Evolutionary conservation across 305 asterid genomes (phyloP).

Genomic region (Solanum hybrid): DNA sequence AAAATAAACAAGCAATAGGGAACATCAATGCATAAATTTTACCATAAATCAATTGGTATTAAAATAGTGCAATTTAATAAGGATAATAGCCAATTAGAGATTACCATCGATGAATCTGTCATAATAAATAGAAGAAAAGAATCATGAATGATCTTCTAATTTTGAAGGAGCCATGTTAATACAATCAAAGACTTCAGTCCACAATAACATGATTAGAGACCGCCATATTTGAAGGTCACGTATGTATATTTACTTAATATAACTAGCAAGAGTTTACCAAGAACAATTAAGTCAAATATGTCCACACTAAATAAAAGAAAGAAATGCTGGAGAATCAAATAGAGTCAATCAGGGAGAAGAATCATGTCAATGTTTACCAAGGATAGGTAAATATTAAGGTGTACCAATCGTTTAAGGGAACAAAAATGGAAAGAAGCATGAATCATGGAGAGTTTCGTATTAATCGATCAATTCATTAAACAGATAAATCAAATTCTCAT

Average conservation of each 20-base stretch:
- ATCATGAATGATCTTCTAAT: background rate
- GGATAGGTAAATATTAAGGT: background rate
- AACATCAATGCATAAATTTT: background rate
- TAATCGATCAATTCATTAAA: background rate
- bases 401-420: no score
- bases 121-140: background rate
- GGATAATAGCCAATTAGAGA: background rate
- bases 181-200: background rate
- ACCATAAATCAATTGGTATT: background rate
- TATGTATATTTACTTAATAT: no score
- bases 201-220: background rate
- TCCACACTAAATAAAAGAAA: background rate
- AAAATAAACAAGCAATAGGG: background rate
- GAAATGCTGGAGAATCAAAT: background rate
- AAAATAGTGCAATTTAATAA: no score
- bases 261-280: background rate
- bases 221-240: background rate
- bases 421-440: no score
- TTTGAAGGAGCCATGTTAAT: background rate
- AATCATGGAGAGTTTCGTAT: background rate
- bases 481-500: no score
- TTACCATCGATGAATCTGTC: no score
- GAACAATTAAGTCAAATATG: no score
- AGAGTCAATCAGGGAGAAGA: background rate
- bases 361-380: background rate